Percentiles rank a stretch among this genome's conserved stretches.
phyloP scores from a whole-genome alignment of 2,329 filamentous ascomycete genomes.

The Stenocarpella maydis region DNA sequence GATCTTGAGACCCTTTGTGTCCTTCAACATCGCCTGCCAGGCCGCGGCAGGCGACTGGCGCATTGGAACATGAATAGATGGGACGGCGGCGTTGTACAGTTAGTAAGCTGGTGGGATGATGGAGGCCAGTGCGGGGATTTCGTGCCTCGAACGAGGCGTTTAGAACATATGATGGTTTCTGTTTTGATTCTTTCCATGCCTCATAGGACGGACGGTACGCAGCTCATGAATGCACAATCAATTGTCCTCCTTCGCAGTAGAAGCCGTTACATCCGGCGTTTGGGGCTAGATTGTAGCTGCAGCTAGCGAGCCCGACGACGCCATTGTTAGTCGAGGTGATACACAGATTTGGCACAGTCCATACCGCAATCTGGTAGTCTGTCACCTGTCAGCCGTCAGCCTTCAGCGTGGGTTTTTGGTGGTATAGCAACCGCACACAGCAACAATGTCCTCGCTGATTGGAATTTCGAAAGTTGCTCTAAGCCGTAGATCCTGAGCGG shows the following conservation, averaged over 20 bases:
- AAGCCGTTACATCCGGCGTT: background rate
- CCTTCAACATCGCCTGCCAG: slow-evolving; percentile 39
- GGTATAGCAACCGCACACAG: background rate
- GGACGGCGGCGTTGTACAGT: background rate
- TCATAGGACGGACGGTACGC: slow-evolving; percentile 11
- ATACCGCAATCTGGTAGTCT: background rate
- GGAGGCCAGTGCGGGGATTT: background rate
- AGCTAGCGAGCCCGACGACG: background rate
- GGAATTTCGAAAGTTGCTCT: background rate
- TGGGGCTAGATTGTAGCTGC: background rate
- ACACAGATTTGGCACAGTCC: background rate
- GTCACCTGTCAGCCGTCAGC: background rate
- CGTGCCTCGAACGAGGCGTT: background rate
- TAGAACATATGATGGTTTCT: slow-evolving; percentile 14
- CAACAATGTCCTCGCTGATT: background rate
- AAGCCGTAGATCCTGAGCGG: slow-evolving; percentile 19
- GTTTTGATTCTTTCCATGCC: slow-evolving; percentile 7
- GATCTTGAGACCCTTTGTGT: slow-evolving; percentile 22
- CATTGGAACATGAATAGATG: slow-evolving; percentile 8
- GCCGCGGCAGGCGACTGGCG: background rate
- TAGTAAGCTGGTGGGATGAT: background rate
- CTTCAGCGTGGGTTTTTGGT: background rate
- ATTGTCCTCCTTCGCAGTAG: slow-evolving; percentile 3
- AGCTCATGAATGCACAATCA: slow-evolving; percentile 20
- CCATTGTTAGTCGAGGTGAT: background rate